These are phyloP conservation scores for Didymella arachidicola DNA, from an alignment of 2,329 filamentous ascomycete species.

Conservation along the genomic window DNA sequence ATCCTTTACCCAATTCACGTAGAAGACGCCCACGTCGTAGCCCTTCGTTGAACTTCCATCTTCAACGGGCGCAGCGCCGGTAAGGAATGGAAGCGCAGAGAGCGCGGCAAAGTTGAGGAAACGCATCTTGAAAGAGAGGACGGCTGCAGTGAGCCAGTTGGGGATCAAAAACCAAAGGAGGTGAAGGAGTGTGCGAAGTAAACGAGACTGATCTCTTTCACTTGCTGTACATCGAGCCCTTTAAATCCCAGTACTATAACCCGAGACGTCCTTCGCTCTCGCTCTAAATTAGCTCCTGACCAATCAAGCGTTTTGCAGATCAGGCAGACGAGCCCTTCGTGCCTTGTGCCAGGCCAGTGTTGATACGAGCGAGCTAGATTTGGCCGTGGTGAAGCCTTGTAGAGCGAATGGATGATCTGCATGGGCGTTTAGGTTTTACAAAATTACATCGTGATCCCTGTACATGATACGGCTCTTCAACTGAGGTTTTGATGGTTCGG, in stretches of 20 bases:
- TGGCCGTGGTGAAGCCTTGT: constrained; percentile 15
- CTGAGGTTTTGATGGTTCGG: background rate
- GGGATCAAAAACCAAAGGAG: constrained; percentile 4
- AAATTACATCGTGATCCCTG: constrained; percentile 2
- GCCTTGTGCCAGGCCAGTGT: background rate
- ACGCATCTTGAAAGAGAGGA: constrained; percentile 38
- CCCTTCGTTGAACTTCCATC: constrained; percentile 12
- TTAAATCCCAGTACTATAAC: background rate
- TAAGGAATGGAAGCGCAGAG: constrained; percentile 28
- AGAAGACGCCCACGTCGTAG: constrained; percentile 74
- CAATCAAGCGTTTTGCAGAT: constrained; percentile 6
- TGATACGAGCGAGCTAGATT: constrained; percentile 7
- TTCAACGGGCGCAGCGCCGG: constrained; percentile 24
- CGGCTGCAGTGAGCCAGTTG: constrained; percentile 21
- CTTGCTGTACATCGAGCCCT: background rate
- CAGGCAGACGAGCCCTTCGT: constrained; percentile 13
- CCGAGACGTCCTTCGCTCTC: background rate
- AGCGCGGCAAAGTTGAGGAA: constrained; percentile 30
- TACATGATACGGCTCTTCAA: background rate
- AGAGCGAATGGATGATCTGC: constrained; percentile 13
- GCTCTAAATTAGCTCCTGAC: background rate
- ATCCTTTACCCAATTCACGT: constrained; percentile 67
- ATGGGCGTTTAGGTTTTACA: background rate
- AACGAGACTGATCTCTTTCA: background rate
- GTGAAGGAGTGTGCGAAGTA: constrained; percentile 13